Base-by-base conservation (phyloP, 2,329 filamentous ascomycete species). In the Botryotinia globosa region DNA sequence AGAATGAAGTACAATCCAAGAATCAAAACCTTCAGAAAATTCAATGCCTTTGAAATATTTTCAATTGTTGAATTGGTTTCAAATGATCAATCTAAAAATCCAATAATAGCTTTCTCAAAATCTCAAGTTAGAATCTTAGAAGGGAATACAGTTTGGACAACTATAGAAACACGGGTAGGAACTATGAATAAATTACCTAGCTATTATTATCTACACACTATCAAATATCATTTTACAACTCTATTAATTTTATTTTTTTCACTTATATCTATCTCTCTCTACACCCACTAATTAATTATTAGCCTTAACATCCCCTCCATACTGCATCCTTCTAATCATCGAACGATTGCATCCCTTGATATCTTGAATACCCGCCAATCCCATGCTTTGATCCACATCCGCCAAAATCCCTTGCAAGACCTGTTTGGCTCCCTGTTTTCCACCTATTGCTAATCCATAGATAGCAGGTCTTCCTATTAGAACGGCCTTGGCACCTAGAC, bases 391-490 rank as follows among this genome's bases (percentile, higher is more conserved):
- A 78, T 89, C 88, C 25, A 85, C 81, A 78, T 87, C 89, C 39
- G 81, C 85, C 67, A 88, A 78, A 29, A 89, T 76, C 1, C 86
- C 84, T 68, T 83, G 83, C 71, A 88, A 77, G 3, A 86, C 84
- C 68, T 86, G 81, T 74, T 84, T 84, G 1, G 87, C 88, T 16
- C 89, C 88, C 58, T 84, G 66, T 74, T 70, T 84, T 8, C 88
- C 88, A 8, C 83, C 85, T 34, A 89, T 83, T 3, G 84, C 85
- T 22, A 90, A 80, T 0, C 88, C 87, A 77, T 89, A 90, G 22
- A 90, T 84, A 34, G 85, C 87, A 7, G 88, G 88, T 71, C 88
- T 80, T 4, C 87, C 87, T 16, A 90, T 83, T 20, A 89, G 81
- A 1, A 90, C 87, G 4, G 83, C 86, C 76, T 88, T 85, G 0